Evolutionary conservation across 2,329 filamentous ascomycete species (phyloP), one percentile per base, ranked within the genome.

Genomic region (Cladophialophora immunda): DNA sequence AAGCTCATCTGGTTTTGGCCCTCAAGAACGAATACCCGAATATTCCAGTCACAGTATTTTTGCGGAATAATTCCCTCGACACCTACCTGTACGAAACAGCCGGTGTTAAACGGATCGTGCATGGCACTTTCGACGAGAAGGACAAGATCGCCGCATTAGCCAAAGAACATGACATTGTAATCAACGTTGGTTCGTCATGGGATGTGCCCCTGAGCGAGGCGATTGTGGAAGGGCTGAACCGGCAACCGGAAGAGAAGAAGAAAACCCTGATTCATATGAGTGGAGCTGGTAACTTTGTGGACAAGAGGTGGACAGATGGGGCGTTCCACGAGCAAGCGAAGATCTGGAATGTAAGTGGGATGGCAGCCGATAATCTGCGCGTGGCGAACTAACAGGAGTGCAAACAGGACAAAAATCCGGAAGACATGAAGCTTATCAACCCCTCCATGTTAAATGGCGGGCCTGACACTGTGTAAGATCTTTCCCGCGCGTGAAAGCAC

Each of bases 371-470:
- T 27, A 15, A 19, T 11, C 56, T 41, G 9, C n/a, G n/a, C 30
- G 56, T 2, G 22, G 17, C 13, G 25, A 34, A 13, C 32, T n/a
- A 38, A 34, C 56, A 38, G 36, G 29, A 8, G 9, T 45, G 13
- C 11, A 47, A 47, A 27, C 22, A 65, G 62, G 58, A 66, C 27
- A 53, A 58, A 27, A 56, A 61, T 27, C 57, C 64, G 2, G 64
- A 66, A 57, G 64, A 66, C 30, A 66, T 66, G 64, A 66, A 66
- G 25, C 36, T 66, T 2, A 62, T 66, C 64, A 66, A 66, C 38
- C 64, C 64, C 5, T 38, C 25, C 25, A 66, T 66, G 64, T 58
- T 66, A 36, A 66, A 66, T 29, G 64, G 64, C 34, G 64, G 64
- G 13, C 64, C 64, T 19, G 61, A 67, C 45, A 67, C 65, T 41